phyloP scores from a whole-genome alignment of 2,329 filamentous ascomycete genomes.

The Neurospora sp. region DNA sequence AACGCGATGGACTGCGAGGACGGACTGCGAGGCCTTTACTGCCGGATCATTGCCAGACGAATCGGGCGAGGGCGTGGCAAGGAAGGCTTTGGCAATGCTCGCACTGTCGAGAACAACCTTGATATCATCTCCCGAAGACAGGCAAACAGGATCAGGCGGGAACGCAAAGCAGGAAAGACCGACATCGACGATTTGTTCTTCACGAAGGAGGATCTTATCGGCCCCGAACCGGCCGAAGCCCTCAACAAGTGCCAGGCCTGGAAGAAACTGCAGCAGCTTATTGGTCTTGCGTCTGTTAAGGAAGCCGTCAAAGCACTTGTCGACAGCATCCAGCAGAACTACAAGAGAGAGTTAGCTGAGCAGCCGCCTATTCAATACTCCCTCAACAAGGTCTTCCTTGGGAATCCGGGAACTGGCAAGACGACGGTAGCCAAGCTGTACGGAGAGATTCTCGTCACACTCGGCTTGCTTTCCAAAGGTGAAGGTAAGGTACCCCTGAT shows the following conservation, averaged over 20 bases:
- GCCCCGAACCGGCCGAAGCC: constrained; percentile 50
- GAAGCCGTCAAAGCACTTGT: constrained; percentile 46
- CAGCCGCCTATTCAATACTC: constrained; percentile 48
- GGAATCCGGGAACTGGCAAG: constrained; percentile 66
- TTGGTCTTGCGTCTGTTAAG: constrained; percentile 55
- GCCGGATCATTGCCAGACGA: too few relatives aligned
- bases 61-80: too few relatives aligned
- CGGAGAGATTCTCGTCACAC: constrained; percentile 54
- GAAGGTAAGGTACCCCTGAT: constrained; percentile 56
- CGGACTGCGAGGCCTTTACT: constrained; percentile 50
- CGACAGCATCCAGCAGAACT: constrained; percentile 60
- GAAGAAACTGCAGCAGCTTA: constrained; percentile 45
- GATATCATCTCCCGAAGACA: too few relatives aligned
- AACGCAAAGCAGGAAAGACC: too few relatives aligned
- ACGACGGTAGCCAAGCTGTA: constrained; percentile 68
- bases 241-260: constrained; percentile 46
- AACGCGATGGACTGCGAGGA: constrained; percentile 50
- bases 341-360: constrained; percentile 54
- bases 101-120: constrained; percentile 63
- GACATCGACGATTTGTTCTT: constrained; percentile 51
- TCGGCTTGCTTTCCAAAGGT: constrained; percentile 58
- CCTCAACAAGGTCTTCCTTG: constrained; percentile 61
- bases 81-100: constrained; percentile 65
- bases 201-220: constrained; percentile 60
- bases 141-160: constrained; percentile 39